These are phyloP conservation scores for Chenopodium berlandieri DNA, from an alignment of 148 eudicot species.

Conservation along the genomic window DNA sequence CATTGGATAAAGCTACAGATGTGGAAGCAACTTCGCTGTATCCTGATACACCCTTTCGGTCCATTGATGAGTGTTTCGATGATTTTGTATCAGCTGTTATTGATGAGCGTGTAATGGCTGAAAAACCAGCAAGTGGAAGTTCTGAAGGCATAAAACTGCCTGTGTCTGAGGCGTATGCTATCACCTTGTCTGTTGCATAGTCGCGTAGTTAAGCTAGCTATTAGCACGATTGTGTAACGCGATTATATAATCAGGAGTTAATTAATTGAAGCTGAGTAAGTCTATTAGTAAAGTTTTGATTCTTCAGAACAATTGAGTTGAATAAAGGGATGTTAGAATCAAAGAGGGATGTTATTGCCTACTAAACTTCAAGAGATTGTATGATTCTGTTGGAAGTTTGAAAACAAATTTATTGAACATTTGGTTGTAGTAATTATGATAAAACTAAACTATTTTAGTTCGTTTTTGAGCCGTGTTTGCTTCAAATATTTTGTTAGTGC, in stretches of 20 bases:
- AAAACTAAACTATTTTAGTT: background rate
- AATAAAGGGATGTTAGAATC: background rate
- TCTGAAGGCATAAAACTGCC: constrained; percentile 17
- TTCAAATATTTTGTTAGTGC: background rate
- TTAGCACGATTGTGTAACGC: background rate
- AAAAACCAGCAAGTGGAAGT: constrained; percentile 11
- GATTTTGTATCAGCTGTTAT: constrained; percentile 24
- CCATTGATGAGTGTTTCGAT: constrained; percentile 34
- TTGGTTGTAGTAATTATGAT: constrained; percentile 4
- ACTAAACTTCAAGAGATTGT: background rate
- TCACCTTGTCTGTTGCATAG: constrained; percentile 28
- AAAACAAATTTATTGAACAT: background rate
- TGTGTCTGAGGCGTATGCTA: constrained; percentile 20
- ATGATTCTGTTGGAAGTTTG: background rate
- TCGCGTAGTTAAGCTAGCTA: background rate
- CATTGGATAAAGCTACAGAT: constrained; percentile 25
- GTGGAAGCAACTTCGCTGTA: constrained; percentile 27
- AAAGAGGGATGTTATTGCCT: too few species aligned
- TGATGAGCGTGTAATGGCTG: constrained; percentile 15
- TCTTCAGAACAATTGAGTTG: background rate
- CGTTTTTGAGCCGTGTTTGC: background rate
- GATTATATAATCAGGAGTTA: background rate
- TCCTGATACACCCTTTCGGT: constrained; percentile 28
- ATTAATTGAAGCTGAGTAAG: too few species aligned
- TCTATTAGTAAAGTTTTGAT: background rate